A percentile compares a stretch with the other conserved stretches of the same genome.
phyloP scores from a whole-genome alignment of 352 stramenopile species.

The Phytophthora rubi region DNA sequence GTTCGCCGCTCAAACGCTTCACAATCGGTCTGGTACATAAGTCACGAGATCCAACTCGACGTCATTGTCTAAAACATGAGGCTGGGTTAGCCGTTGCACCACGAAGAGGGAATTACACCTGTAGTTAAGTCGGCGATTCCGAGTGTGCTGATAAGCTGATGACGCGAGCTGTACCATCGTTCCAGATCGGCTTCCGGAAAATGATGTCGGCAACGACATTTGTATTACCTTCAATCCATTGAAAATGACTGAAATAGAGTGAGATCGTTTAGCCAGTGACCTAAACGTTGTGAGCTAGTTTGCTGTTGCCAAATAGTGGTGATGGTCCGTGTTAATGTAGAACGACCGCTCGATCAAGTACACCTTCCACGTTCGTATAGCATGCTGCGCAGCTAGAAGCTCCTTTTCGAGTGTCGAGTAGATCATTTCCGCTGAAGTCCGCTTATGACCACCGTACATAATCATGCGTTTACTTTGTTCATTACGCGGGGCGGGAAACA shows the following conservation, averaged over 20 bases:
- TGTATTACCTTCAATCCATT: constrained; percentile 1
- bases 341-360: constrained; percentile 2
- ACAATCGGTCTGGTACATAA: too few species aligned
- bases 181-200: neutral
- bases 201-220: constrained; percentile 5
- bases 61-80: too few species aligned
- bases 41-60: too few species aligned
- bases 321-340: constrained; percentile 3
- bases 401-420: constrained; percentile 2
- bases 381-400: neutral
- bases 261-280: constrained; percentile 12
- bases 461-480: neutral
- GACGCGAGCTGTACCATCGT: constrained; percentile 4
- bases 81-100: neutral
- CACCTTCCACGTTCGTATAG: constrained; percentile 5
- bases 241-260: constrained; percentile 7
- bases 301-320: constrained; percentile 1
- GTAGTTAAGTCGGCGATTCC: neutral
- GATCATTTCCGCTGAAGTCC: neutral
- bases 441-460: neutral
- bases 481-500: neutral
- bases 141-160: neutral
- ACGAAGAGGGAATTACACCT: neutral
- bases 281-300: neutral
- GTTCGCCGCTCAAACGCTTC: too few species aligned